phyloP scores from a whole-genome alignment of 495 filamentous ascomycete species.

The Penicillium robsamsonii region DNA sequence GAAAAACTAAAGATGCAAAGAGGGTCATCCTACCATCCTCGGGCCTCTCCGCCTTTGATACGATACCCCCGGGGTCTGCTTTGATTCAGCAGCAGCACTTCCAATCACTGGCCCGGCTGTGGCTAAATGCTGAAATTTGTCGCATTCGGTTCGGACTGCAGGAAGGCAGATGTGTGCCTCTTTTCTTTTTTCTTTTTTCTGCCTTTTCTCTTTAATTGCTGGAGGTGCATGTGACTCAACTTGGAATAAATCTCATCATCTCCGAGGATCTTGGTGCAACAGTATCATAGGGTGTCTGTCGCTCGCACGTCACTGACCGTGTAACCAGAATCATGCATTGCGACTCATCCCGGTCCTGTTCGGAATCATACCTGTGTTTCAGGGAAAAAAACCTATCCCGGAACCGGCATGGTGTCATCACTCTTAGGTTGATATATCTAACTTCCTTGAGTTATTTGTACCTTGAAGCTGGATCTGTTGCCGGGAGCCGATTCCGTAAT shows the following conservation, averaged over 20 bases:
- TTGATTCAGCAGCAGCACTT: not conserved
- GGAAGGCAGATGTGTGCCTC: constrained; percentile 1
- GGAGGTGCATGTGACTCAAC: constrained; percentile 9
- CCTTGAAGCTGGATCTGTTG: not conserved
- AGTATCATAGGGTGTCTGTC: not conserved
- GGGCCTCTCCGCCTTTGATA: constrained; percentile 14
- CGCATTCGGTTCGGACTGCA: constrained; percentile 7
- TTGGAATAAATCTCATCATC: not conserved
- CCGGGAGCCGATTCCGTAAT: not conserved
- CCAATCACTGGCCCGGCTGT: constrained; percentile 1
- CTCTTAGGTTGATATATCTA: not conserved
- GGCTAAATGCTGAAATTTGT: not conserved
- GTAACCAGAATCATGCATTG: constrained; percentile 9
- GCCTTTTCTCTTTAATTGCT: not conserved
- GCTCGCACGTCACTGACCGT: constrained; percentile 6
- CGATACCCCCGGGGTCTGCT: constrained; percentile 9
- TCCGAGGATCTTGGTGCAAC: constrained; percentile 10
- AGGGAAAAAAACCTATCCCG: not conserved
- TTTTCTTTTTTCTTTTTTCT: not conserved
- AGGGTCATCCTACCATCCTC: constrained; percentile 25
- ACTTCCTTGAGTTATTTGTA: not conserved
- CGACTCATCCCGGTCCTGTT: constrained; percentile 1
- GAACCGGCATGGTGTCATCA: not conserved
- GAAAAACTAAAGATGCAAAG: constrained; percentile 11
- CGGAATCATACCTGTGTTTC: constrained; percentile 7